Evolutionary conservation across 1,284 basidiomycete species (phyloP).

Genomic region (Takashimella koratensis): DNA sequence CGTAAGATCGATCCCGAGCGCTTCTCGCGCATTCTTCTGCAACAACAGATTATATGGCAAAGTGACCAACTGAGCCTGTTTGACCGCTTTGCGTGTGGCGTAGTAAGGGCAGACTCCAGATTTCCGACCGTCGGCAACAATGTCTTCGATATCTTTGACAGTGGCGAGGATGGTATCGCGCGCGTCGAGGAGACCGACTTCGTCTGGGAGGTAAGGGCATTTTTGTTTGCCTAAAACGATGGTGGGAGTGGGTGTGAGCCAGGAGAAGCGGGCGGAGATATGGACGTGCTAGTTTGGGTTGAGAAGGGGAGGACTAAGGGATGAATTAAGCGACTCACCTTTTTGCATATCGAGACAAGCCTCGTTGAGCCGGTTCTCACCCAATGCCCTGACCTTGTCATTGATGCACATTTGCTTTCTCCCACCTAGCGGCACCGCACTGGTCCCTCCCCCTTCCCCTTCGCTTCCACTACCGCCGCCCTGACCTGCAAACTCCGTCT

Average conservation of each 20-base stretch:
- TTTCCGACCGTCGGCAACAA: slow-evolving; percentile 66
- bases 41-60: slow-evolving; percentile 92
- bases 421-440: slow-evolving; percentile 80
- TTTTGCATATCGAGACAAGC: slow-evolving; percentile 81
- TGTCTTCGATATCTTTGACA: slow-evolving; percentile 92
- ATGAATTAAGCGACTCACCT: slow-evolving; percentile 53
- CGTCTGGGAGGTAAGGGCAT: not conserved
- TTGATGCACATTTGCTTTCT: slow-evolving; percentile 93
- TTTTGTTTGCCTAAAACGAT: not conserved
- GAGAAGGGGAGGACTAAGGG: too few relatives aligned
- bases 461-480: not conserved
- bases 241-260: too few relatives aligned
- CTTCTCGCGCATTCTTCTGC: slow-evolving; percentile 77
- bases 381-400: slow-evolving; percentile 55
- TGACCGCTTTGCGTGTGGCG: slow-evolving; percentile 78
- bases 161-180: slow-evolving; percentile 81
- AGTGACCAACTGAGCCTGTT: slow-evolving; percentile 84
- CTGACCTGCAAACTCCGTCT: slow-evolving; percentile 48
- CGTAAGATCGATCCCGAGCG: slow-evolving; percentile 76
- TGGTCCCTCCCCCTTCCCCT: slow-evolving; percentile 17
- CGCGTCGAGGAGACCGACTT: slow-evolving; percentile 66
- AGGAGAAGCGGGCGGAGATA: too few relatives aligned
- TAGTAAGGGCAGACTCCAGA: slow-evolving; percentile 87
- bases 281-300: too few relatives aligned
- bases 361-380: slow-evolving; percentile 80